Percentiles rank a stretch among this genome's conserved stretches.
Evolutionary conservation across 805 yeast species (phyloP).

Genomic region (Nakazawaea peltata): DNA sequence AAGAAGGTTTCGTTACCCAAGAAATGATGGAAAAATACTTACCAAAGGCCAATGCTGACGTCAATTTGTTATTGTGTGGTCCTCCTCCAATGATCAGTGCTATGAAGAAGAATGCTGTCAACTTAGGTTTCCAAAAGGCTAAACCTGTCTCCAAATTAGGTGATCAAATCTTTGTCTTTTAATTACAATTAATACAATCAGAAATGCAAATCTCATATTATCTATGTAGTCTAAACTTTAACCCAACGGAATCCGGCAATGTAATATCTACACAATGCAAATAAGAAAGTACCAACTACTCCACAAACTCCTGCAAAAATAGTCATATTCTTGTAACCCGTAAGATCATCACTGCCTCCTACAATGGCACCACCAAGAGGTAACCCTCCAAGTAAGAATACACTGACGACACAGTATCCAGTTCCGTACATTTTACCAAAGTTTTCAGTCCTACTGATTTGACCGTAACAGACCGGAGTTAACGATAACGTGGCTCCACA

Average conservation of each 20-base stretch:
- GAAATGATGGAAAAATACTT: constrained; percentile 59
- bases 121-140: constrained; percentile 75
- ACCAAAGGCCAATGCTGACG: constrained; percentile 52
- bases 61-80: constrained; percentile 80
- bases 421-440: constrained; percentile 71
- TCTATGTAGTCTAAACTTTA: constrained; percentile 5
- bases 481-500: constrained; percentile 56
- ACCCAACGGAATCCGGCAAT: constrained; percentile 5
- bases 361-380: constrained; percentile 30
- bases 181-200: too few species aligned
- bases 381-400: constrained; percentile 37
- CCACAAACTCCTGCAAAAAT: constrained; percentile 8
- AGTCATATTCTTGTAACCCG: constrained; percentile 8
- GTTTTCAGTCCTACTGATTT: constrained; percentile 52
- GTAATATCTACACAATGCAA: constrained; percentile 2
- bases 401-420: constrained; percentile 40
- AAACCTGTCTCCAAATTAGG: constrained; percentile 84
- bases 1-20: constrained; percentile 71
- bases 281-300: constrained; percentile 1
- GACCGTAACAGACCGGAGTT: constrained; percentile 64
- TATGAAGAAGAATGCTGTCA: constrained; percentile 69
- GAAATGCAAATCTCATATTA: too few species aligned
- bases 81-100: constrained; percentile 91
- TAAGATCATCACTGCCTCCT: constrained; percentile 3
- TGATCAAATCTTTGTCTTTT: constrained; percentile 86